Conservation (phyloP, 768 basidiomycete species). For the Hygrocybe punicea region DNA sequence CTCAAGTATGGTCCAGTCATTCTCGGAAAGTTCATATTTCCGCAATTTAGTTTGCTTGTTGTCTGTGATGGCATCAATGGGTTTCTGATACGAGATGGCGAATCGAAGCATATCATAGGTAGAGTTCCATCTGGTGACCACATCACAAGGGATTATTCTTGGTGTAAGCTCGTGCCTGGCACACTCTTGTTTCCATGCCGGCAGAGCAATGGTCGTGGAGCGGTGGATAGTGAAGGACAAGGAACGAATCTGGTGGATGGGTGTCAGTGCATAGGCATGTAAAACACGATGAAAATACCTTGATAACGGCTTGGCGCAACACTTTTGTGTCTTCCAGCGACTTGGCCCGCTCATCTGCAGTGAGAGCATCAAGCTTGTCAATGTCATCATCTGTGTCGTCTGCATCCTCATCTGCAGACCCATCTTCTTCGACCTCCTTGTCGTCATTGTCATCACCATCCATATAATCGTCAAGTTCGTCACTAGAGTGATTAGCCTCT, state of each 20-base stretch:
- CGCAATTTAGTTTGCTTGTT: conserved; percentile 10
- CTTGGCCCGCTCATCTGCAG: not conserved
- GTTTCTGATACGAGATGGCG: conserved; percentile 20
- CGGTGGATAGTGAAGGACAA: conserved; percentile 23
- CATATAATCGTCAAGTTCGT: not conserved
- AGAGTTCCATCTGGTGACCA: conserved; percentile 36
- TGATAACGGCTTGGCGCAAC: not conserved
- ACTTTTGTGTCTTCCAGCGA: not conserved
- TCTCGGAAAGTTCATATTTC: conserved; percentile 10
- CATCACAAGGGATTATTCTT: conserved; percentile 31
- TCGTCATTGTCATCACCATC: not conserved
- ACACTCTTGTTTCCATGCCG: conserved; percentile 25
- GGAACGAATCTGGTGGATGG: conserved; percentile 16
- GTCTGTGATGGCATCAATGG: conserved; percentile 18
- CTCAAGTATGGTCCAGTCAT: conserved; percentile 22
- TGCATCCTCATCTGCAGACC: not conserved
- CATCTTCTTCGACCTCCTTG: conserved; percentile 10
- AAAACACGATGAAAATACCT: not conserved
- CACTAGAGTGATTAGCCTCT: conserved; percentile 1
- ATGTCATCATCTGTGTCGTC: not conserved
- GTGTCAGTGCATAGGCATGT: not conserved
- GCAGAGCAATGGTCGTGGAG: conserved; percentile 30
- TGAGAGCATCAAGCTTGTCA: not conserved
- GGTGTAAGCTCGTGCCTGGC: conserved; percentile 2
- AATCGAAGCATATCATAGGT: conserved; percentile 32